Base-by-base conservation (phyloP, 2,329 filamentous ascomycete species). In the Cercospora zeina region DNA sequence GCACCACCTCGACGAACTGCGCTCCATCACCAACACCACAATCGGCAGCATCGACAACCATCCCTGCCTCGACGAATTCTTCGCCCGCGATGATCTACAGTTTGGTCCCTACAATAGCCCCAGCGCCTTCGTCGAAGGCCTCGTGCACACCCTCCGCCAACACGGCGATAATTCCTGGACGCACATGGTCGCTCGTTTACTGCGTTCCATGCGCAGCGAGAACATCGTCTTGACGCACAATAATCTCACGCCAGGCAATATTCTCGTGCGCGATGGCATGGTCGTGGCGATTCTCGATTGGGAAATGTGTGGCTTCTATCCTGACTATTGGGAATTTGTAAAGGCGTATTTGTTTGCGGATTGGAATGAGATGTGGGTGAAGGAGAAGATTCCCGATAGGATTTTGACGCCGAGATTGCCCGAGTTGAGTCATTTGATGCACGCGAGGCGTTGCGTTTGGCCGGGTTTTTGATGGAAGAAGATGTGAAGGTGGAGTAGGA, bases 221-320 rank as follows among this genome's bases (percentile, higher is more conserved):
- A 19, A 61, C 8, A 65, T 64, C 42, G 37, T 56, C 10, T 59
- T 68, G 24, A 69, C 65, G 2, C 66, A 68, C 34, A 59, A 61
- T 7, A 65, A 69, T 53, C 58, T 69, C 13, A 47, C 45, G 5
- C 60, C 58, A 10, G 55, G 58, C 5, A 69, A 69, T 36, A 68
- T 69, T 42, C 57, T 69, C 4, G 62, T 66, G 7, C 56, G 55
- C 11, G 59, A 64, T 33, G 59, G 65, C 9, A 59, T 51, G 21
- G 56, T 67, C 4, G 59, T 62, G 8, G 64, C 39, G 10, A 61
- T 66, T 19, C 31, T 67, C n/a, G 65, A 66, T 39, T 67, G 65
- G 65, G 65, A 67, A 51, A 45, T 55, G 13, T 39, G 56, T 47
- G 64, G 65, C 10, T 63, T 47, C 10, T 65, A 65, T 36, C 64